Evolutionary conservation across 805 yeast genomes (phyloP), one percentile per base, ranked within the genome.

Genomic region (Lipomyces yamadae): DNA sequence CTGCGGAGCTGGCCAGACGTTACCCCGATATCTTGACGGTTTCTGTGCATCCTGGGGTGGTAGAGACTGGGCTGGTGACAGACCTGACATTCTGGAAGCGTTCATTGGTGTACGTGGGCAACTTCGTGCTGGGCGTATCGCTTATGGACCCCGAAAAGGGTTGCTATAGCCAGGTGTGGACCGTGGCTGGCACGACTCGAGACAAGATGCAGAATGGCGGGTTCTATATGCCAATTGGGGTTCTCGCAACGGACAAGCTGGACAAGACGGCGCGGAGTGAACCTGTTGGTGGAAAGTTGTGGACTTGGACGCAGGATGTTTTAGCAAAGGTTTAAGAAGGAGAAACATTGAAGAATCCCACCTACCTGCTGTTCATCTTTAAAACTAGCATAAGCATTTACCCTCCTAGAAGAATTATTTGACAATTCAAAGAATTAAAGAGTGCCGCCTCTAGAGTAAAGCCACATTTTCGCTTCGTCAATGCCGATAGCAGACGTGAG

Each of bases 41-140:
- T 24, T 61, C 67, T 33, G 24, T 62, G n/a, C 65, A 62, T 32
- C 65, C 65, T 6, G 65, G 65, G 37, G 58, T 56, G 29, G 50
- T 56, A 29, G 33, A 29, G 33, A 56, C 58, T 29, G 58, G 58
- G 24, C 58, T 56, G 58, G 58, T 30, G 33, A 30, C 45, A 56
- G 32, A 56, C 50, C 50, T 56, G 32, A 18, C 45, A 30, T 56
- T 56, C 50, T 56, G 35, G 35, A 56, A 56, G 10, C 29, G 32
- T 18, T 18, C 42, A 56, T 56, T 56, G 7, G 53, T 34, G 29
- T 56, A 56, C 32, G 58, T 56, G 45, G 24, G 58, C 2, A 35
- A 35, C 39, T 35, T 35, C 39, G 10, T 29, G 29, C 33, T 56
- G 32, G 24, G 29, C 2, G 50, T 56, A 56, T 29, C 39, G 42